Base-by-base conservation (phyloP, 768 basidiomycete genomes). In the Boletus rex-veris region DNA sequence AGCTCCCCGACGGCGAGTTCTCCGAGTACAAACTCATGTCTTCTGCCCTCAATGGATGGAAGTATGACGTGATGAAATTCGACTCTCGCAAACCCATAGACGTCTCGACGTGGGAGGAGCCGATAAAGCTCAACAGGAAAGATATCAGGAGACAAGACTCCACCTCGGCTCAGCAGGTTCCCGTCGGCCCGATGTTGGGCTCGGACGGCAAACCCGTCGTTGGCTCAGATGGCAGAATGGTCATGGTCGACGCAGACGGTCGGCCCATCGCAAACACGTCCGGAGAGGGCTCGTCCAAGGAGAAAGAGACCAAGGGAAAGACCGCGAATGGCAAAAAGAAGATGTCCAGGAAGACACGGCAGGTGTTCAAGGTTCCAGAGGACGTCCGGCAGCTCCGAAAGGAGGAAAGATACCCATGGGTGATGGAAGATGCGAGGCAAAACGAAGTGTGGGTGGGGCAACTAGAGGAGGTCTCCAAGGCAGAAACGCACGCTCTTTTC, bases 31-130 rank as follows among this genome's bases (percentile, higher is more conserved):
- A 80, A 64, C 81, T 93, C 64, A 80, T 90, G 69, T 89, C 89
- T 7, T 86, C 87, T 28, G 80, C 83, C 15, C 80, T 87, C 65
- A 88, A 89, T 66, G 89, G 87, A 26, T 92, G 90, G 90, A 90
- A 88, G 66, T 90, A 92, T 78, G 89, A 93, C 72, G 83, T 94
- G 54, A 91, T 94, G 88, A 92, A 92, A 71, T 92, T 95, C 68
- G 85, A 90, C 69, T 83, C 85, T 33, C 79, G 86, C 52, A 86
- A 86, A 63, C 74, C 78, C 15, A 73, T 90, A 51, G 89, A 92
- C 65, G 77, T 91, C 50, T 75, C 76, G 48, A 70, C 73, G 30
- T 93, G 92, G 87, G 68, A 75, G 31, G 74, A 74, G 54, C 92
- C 92, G 14, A 85, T 94, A 65, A 90, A 88, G 74, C 76, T 95